phyloP scores from a whole-genome alignment of 2,329 filamentous ascomycete genomes.

The Trichoderma sp. region DNA sequence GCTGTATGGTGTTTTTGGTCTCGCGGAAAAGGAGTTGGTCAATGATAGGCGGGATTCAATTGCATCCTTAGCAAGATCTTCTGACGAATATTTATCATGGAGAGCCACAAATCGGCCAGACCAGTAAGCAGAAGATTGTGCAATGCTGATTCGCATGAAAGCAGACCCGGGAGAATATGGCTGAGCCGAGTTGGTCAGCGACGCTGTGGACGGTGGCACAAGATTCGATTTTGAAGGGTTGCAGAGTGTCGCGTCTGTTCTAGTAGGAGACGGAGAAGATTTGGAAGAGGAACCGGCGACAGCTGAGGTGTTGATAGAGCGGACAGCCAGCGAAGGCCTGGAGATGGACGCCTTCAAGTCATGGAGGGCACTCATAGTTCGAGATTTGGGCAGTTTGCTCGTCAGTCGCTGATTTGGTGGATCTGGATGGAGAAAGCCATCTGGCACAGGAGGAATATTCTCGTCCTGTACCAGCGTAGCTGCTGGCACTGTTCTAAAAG shows the following conservation, averaged over 20 bases:
- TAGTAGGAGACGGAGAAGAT: constrained; percentile 34
- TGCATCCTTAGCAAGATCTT: constrained; percentile 34
- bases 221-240: constrained; percentile 32
- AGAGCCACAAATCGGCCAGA: constrained; percentile 62
- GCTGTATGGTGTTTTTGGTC: constrained; percentile 31
- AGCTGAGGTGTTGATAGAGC: constrained; percentile 29
- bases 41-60: background rate
- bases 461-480: constrained; percentile 36
- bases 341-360: constrained; percentile 53
- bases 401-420: constrained; percentile 2
- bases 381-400: constrained; percentile 48
- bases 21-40: background rate
- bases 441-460: constrained; percentile 34
- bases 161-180: constrained; percentile 32
- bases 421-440: constrained; percentile 1
- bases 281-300: constrained; percentile 31
- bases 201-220: constrained; percentile 32
- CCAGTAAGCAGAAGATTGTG: constrained; percentile 61
- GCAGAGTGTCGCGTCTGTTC: constrained; percentile 21
- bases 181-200: constrained; percentile 30
- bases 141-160: constrained; percentile 43
- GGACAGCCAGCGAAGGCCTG: constrained; percentile 36
- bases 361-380: constrained; percentile 51
- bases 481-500: constrained; percentile 29
- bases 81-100: constrained; percentile 51